Base-by-base conservation (phyloP, 495 filamentous ascomycete species). In the Xylaria sp. region DNA sequence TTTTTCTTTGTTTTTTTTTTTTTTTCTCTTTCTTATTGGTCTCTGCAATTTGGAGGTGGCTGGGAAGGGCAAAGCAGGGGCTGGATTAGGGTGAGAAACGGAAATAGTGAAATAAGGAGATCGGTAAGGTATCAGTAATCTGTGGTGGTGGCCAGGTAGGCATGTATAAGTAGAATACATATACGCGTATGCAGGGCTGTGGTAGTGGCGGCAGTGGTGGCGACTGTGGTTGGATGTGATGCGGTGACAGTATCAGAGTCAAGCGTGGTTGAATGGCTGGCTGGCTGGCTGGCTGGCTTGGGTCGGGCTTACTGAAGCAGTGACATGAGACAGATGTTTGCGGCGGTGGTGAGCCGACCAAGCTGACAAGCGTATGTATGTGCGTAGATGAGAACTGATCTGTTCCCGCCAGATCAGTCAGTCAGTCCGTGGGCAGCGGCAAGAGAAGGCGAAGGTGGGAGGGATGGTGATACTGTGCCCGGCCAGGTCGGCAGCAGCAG, bases 271-370 rank as follows among this genome's bases (percentile, higher is more conserved):
- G 53, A 29, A 26, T 57, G 52, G 48, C 33, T 69, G 67, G 57
- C 67, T 62, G 57, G 48, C 46, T n/a, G n/a, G 58, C 55, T 69
- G 57, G 57, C 67, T 62, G 57, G 48, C 46, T 58, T 64, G 41
- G 68, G 35, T 65, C 35, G 64, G 67, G 61, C 76, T 78, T 73
- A 78, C 76, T 72, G 74, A 61, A 78, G 46, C 55, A 74, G 69
- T 55, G 74, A 74, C 76, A 78, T 78, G 55, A 61, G 57, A 31
- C 52, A 14, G 35, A 57, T 44, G 7, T 55, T 52, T 50, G 58
- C 26, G 57, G 66, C 48, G 67, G 70, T 69, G 65, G 52, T 75
- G 46, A 69, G 58, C 67, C 14, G 44, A 40, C 26, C 61, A 64
- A 73, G 70, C 74, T 72, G 75, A 74, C 75, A 67, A 59, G 61